Base-by-base conservation (phyloP, 2,329 filamentous ascomycete species). In the Paecilomyces variotii region DNA sequence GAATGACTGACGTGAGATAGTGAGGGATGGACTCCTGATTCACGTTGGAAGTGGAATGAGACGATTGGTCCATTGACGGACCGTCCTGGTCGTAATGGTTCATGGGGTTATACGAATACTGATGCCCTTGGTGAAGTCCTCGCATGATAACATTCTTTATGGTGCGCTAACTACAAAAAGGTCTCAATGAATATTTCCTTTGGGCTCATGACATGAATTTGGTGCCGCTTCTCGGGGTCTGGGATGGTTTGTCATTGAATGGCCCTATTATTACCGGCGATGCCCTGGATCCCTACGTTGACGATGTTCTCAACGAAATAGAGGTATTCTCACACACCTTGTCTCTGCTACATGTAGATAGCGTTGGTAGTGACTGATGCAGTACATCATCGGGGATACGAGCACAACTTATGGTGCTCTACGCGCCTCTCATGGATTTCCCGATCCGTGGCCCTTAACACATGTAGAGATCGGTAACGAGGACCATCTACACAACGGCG, bases 391-490 rank as follows among this genome's bases (percentile, higher is more conserved):
- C 19, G 64, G 65, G 24, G 59, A 62, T 49, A 63, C 60, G 1
- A 63, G 65, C 27, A 75, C 72, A 1, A 51, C 62, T 9, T 72
- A 67, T n/a, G 71, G 72, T 39, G 76, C 79, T 3, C 71, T 79
- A 5, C 83, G 86, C 19, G 84, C 84, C 5, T 72, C 79, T 51
- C 76, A 86, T 2, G 86, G 86, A 2, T 82, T 87, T 64, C 79
- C 83, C 0, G 77, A 84, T 59, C 86, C 86, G 0, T 88, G 84
- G 73, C 74, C 69, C 30, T 76, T 89, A 54, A 75, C 80, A 10
- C 86, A 82, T 63, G 82, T 88, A 57, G 86, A 88, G 70, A 73
- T 88, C 51, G 86, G 87, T 59, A 88, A 89, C 68, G 86, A 89
- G 68, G 86, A 89, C 64, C 83, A 82, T 76, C 79, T 87, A 3